Evolutionary conservation across 2,329 filamentous ascomycete species (phyloP), one percentile per base, ranked within the genome.

Genomic region (Sarocladium kiliense): DNA sequence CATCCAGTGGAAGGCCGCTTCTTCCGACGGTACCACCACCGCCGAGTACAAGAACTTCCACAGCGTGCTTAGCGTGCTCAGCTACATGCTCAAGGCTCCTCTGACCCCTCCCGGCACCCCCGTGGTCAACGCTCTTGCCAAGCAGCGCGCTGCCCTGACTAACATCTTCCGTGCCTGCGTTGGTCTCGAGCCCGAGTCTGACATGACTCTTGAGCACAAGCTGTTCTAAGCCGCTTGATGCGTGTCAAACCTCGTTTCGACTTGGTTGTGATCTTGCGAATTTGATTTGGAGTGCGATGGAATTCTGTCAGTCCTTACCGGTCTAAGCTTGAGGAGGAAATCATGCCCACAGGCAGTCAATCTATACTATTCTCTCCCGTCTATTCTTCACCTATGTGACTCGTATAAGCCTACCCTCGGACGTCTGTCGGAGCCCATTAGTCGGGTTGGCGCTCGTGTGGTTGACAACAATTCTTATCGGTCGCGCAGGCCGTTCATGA

Each of bases 131-230:
- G 84, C 94, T 57, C 82, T 99, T 62, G 91, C 88, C 68, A 99
- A 99, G 84, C 94, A 99, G 81, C 91, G 94, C 63, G 88, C 85
- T 62, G 92, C 92, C 42, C 74, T 99, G 71, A 94, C 89, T 73
- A 99, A 99, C 80, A 97, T 99, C 76, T 96, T 99, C 86, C 91
- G 93, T 67, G 94, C 94, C 61, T 97, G 93, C 68, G 87, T 99
- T 65, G 94, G 94, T 61, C 83, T 99, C 58, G 90, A 97, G 81
- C 94, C 94, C 16, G 94, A 99, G 82, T 94, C 87, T 56, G 94
- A 99, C 72, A 99, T 99, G 94, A 97, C 92, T 39, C 83, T 97
- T 54, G 94, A 99, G 82, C 93, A 97, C 80, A 99, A 97, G 85
- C 83, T 97, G 61, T 92, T 97, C 71, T 89, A 82, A 72, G n/a